Evolutionary conservation across 2,329 filamentous ascomycete species (phyloP).

Genomic region (Exophiala aquamarina): DNA sequence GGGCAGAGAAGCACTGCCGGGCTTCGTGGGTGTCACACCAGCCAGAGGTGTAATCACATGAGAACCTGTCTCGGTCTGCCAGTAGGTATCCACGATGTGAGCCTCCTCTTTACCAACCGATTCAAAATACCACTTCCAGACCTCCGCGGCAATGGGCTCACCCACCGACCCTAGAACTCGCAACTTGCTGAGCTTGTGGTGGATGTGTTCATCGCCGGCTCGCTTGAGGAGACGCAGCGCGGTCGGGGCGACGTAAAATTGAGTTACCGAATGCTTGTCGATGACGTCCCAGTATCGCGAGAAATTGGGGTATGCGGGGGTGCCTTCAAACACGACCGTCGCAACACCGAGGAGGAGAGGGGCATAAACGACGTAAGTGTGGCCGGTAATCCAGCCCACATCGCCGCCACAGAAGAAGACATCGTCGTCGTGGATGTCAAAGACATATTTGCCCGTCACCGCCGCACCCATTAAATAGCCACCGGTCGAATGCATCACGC

Average conservation of each 20-base stretch:
- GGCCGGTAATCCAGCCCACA: constrained; percentile 98
- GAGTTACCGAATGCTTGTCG: constrained; percentile 89
- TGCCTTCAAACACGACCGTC: constrained; percentile 97
- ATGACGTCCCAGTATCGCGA: constrained; percentile 99
- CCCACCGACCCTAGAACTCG: constrained; percentile 92
- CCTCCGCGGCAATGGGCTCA: constrained; percentile 94
- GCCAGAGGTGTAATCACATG: constrained; percentile 93
- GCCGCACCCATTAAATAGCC: constrained; percentile 95
- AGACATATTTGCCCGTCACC: constrained; percentile 95
- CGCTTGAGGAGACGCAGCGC: constrained; percentile 91
- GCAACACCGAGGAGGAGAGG: constrained; percentile 89
- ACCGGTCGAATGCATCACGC: constrained; percentile 94
- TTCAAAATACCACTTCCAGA: constrained; percentile 99
- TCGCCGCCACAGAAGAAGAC: constrained; percentile 97
- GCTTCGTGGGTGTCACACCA: constrained; percentile 93
- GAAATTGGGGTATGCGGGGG: constrained; percentile 95
- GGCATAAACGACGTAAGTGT: constrained; percentile 97
- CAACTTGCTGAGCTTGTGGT: constrained; percentile 83
- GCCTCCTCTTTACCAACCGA: constrained; percentile 89
- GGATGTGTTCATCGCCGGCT: constrained; percentile 88
- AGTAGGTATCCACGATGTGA: constrained; percentile 97
- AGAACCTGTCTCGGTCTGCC: constrained; percentile 98
- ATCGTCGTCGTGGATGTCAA: constrained; percentile 93
- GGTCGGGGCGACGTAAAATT: constrained; percentile 97
- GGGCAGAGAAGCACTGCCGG: constrained; percentile 89